These are phyloP conservation scores for Tetrahymena borealis DNA, from an alignment of 73 alveolate species.

Conservation along the genomic window DNA sequence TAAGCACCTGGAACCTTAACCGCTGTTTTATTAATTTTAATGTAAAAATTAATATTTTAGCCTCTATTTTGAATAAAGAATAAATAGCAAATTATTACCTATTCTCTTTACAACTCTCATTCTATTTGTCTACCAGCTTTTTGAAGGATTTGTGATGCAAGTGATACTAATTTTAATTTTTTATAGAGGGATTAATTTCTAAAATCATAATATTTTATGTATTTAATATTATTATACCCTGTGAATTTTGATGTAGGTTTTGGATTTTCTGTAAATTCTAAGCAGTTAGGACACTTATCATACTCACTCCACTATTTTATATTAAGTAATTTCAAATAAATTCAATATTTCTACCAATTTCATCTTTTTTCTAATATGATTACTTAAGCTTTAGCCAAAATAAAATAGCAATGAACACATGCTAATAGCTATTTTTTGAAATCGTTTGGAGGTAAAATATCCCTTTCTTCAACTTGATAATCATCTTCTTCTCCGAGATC, in stretches of 20 bases:
- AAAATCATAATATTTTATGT: not conserved
- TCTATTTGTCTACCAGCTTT: not conserved
- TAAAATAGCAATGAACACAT: not conserved
- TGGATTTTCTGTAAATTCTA: not conserved
- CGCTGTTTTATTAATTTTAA: not conserved
- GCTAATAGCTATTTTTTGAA: not conserved
- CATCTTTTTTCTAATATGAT: not conserved
- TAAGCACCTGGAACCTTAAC: not conserved
- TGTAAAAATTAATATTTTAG: not conserved
- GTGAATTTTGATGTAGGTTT: not conserved
- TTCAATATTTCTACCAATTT: not conserved
- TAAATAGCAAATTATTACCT: not conserved
- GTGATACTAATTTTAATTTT: not conserved
- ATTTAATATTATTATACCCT: not conserved
- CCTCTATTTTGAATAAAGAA: not conserved
- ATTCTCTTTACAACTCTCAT: not conserved
- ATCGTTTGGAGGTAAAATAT: not conserved
- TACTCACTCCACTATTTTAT: not conserved
- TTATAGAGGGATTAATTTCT: too few relatives aligned
- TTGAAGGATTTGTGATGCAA: not conserved
- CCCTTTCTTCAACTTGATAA: not conserved
- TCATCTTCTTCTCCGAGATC: not conserved
- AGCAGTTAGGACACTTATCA: not conserved
- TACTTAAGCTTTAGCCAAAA: not conserved
- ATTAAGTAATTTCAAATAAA: not conserved